Evolutionary conservation across 768 basidiomycete genomes (phyloP), one percentile per base, ranked within the genome.

Genomic region (Suillus cothurnatus): DNA sequence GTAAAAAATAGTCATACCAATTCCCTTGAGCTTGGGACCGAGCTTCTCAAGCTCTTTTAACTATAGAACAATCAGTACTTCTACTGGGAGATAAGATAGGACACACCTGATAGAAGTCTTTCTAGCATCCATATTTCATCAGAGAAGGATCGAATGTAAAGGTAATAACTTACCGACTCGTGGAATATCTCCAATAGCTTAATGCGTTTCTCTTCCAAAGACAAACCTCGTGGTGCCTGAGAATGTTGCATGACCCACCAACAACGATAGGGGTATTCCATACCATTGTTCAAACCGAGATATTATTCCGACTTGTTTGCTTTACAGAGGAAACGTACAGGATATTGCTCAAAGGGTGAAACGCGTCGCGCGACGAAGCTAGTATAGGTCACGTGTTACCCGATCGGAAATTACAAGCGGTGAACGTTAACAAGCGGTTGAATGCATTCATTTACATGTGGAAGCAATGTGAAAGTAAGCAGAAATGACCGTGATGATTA

Each of bases 31-130:
- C 76, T 95, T 96, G 19, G 91, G 89, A 0, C 86, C 92, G 9
- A 92, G 81, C 75, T 95, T 97, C 77, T 98, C 96, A 26, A 97
- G 82, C 70, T 98, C 96, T 74, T 97, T 97, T 57, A 98, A 82
- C 87, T 94, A 71, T 67, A 56, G 21, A 45, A 19, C 41, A 61
- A 45, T 31, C 38, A 34, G 43, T 14, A 36, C 1, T 15, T 47
- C 19, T 6, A 9, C n/a, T 31, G 28, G 21, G 21, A 15, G 34
- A 32, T 19, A 23, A 38, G 14, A 26, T n/a, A 58, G 23, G 53
- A 26, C 65, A 64, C 53, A 84, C 89, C 78, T 91, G 90, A 73
- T 84, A 96, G 71, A 95, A 95, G 72, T 94, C 93, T 75, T 89
- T 92, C 93, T 95, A 68, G 67, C 55, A 43, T 45, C 41, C 31